Percentiles rank a stretch among this genome's conserved stretches.
These are phyloP conservation scores for Thalassiosira sp. DNA, from an alignment of 352 stramenopile genomes.

Conservation along the genomic window DNA sequence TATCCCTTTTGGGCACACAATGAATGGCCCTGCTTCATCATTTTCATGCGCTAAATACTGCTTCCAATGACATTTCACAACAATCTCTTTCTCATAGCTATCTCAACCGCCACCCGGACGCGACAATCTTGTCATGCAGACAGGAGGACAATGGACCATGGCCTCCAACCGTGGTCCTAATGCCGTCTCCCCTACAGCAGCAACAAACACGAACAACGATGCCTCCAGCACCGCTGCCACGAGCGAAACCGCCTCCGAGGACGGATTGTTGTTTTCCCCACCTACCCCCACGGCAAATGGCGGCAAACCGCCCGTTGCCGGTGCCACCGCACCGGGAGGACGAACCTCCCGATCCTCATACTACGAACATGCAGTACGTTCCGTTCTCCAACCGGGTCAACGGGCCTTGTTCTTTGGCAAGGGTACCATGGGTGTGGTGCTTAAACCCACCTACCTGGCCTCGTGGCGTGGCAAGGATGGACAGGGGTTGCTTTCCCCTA, in stretches of 20 bases:
- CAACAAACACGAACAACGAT: conserved; percentile 1
- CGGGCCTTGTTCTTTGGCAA: conserved; percentile 75
- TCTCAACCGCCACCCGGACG: conserved; percentile 47
- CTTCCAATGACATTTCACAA: not conserved
- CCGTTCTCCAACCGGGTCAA: conserved; percentile 57
- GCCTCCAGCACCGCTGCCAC: not conserved
- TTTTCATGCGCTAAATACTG: not conserved
- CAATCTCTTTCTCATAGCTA: not conserved
- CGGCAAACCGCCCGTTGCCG: too few relatives aligned
- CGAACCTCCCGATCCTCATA: conserved; percentile 29
- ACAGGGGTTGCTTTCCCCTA: not conserved
- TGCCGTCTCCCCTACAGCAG: conserved; percentile 15
- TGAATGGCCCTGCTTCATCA: too few relatives aligned
- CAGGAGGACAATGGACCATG: conserved; percentile 80
- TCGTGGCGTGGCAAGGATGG: conserved; percentile 21
- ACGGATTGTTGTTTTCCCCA: too few relatives aligned
- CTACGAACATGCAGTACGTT: conserved; percentile 51
- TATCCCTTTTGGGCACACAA: not conserved
- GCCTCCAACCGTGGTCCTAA: conserved; percentile 77
- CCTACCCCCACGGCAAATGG: too few relatives aligned
- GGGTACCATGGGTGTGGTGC: conserved; percentile 76
- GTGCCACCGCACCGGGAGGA: not conserved
- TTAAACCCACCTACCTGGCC: conserved; percentile 77
- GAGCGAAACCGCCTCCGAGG: conserved; percentile 10
- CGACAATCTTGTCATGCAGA: conserved; percentile 57